Evolutionary conservation across 768 basidiomycete species (phyloP), one percentile per base, ranked within the genome.

Genomic region (Tylopilus subfusipes): DNA sequence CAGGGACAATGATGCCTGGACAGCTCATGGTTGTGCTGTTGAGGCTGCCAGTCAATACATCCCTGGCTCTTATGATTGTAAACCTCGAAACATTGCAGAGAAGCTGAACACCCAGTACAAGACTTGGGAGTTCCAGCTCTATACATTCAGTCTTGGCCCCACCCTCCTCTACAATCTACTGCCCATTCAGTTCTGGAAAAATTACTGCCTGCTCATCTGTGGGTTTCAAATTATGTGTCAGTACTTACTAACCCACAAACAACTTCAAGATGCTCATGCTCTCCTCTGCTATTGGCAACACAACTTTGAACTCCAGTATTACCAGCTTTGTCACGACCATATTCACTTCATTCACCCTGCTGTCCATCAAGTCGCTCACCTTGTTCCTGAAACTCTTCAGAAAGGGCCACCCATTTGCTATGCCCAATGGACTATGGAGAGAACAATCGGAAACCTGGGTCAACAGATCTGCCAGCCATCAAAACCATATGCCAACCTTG

Each of bases 91-190:
- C 13, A 39, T 49, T 18, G 21, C 25, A 1, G 25, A 49, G 25
- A 49, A 49, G 48, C 5, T 49, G n/a, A 49, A 49, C 11, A 49
- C n/a, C 5, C 48, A 49, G 11, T 39, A 49, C 25, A 49, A 49
- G 30, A 49, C 48, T 7, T 49, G 48, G 36, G 48, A 49, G 8
- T 49, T 39, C 16, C 25, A 49, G 21, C 6, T 39, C 8, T 49
- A 49, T 38, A 38, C 25, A 12, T 39, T 49, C 9, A 16, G 48
- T n/a, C 5, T 38, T 2, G 13, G 24, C 4, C 48, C 48, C 24
- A 39, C 39, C 8, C 36, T 49, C 10, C 48, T 49, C 12, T 49
- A 49, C 7, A 2, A 14, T 12, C 9, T 27, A 3, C 48, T 49
- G 5, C 48, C 34, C n/a, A n/a, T n/a, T n/a, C n/a, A n/a, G n/a